Conservation (phyloP, 2,329 filamentous ascomycete genomes). For the Neopestalotiopsis sp. region DNA sequence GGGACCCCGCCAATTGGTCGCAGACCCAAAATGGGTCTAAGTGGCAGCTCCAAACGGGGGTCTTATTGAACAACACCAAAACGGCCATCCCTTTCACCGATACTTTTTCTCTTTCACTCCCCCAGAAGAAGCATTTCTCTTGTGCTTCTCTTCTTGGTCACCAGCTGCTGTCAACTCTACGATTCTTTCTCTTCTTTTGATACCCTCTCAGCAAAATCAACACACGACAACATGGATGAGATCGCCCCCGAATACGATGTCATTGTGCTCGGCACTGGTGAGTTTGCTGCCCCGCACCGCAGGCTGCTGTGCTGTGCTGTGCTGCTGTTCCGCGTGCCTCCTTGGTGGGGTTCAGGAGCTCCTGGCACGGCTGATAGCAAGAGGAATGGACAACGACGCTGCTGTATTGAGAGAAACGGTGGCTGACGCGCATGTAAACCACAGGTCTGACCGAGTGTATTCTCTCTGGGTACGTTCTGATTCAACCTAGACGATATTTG, state of each 20-base stretch:
- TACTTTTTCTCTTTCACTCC: conserved; percentile 28
- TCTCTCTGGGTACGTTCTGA: conserved; percentile 80
- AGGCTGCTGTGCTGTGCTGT: neutral
- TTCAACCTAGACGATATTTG: neutral
- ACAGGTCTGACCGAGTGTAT: conserved; percentile 97
- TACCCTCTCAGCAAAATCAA: neutral
- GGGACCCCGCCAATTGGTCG: conserved; percentile 20
- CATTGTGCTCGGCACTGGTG: conserved; percentile 97
- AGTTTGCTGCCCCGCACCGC: conserved; percentile 41
- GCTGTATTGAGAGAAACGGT: neutral
- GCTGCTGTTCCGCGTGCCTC: conserved; percentile 21
- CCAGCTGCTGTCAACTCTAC: neutral
- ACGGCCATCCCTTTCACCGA: conserved; percentile 35
- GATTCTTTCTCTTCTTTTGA: conserved; percentile 21
- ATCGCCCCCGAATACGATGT: conserved; percentile 99
- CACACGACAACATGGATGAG: conserved; percentile 79
- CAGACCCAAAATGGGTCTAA: conserved; percentile 22
- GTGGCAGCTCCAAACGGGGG: conserved; percentile 33
- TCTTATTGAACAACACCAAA: conserved; percentile 27
- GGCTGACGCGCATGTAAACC: conserved; percentile 25
- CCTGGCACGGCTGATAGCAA: conserved; percentile 3
- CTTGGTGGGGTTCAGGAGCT: conserved; percentile 23
- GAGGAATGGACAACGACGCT: neutral
- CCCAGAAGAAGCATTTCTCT: conserved; percentile 12
- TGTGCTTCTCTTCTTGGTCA: conserved; percentile 22